Conservation (phyloP, 192 early-diverging fungal species). For the Paraglomus brasilianum region DNA sequence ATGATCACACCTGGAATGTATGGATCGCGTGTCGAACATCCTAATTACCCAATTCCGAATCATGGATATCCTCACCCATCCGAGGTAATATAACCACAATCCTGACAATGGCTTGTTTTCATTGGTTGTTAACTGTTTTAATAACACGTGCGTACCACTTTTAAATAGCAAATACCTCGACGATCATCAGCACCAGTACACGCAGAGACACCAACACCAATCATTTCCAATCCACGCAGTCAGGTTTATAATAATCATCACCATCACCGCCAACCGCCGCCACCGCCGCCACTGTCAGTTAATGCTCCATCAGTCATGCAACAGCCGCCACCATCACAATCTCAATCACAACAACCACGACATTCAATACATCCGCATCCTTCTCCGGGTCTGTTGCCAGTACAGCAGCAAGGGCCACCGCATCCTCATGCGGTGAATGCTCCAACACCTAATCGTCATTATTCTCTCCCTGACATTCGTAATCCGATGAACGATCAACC, state of each 20-base stretch:
- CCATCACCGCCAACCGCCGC: background rate
- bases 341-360: background rate
- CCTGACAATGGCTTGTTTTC: background rate
- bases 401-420: background rate
- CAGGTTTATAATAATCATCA: background rate
- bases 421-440: background rate
- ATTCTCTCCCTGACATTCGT: background rate
- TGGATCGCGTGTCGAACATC: slow-evolving; percentile 11
- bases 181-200: background rate
- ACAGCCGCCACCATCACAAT: background rate
- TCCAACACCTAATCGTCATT: background rate
- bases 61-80: slow-evolving; percentile 14
- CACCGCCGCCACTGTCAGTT: background rate
- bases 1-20: background rate
- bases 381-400: background rate
- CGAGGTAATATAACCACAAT: background rate
- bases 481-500: background rate
- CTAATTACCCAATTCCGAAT: background rate
- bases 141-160: background rate
- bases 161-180: background rate
- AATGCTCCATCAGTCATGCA: too few relatives aligned
- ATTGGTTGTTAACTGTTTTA: background rate
- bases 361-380: background rate
- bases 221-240: background rate
- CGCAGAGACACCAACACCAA: background rate